Base-by-base conservation (phyloP, 208 protist genomes). In the Novymonas esmeraldas region DNA sequence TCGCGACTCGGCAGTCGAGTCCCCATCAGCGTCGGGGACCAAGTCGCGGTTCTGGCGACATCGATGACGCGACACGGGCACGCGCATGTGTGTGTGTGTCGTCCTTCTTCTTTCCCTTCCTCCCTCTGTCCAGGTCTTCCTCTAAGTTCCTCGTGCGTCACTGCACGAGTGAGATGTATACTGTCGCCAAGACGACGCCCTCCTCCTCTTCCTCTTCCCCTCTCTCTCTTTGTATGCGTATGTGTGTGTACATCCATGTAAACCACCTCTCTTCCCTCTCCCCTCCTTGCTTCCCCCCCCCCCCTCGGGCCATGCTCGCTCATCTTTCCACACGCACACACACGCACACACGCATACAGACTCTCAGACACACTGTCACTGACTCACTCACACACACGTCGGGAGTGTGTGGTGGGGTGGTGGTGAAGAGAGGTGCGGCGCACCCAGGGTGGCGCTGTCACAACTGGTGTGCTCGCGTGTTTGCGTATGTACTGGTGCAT, bases 41-140 rank as follows among this genome's bases (percentile, higher is more conserved):
- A 59, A 31, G 22, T 59, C 36, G 34, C 22, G 22, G 34, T 16
- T 41, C 22, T 59, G 54, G 54, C 34, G 34, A 31, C 54, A 44
- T 41, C 54, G 11, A 20, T 24, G 44, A 26, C 44, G n/a, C n/a
- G 7, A 20, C 24, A 20, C 24, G 31, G 11, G 29, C 9, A n/a
- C 6, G 16, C n/a, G 18, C 34, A n/a, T 28, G 31, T 28, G n/a
- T 44, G 31, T 31, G 11, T 11, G 20, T 41, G 16, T 14, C 5
- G 49, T 20, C 14, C 24, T 28, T 54, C 49, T 20, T 20, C 14
- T 54, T 16, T 3, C 11, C 11, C 11, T 33, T 5, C 22, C 26
- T 5, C 3, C 11, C 9, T 33, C 2, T 6, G 16, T 34, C 26
- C 14, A 34, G 16, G 2, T 9, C 11, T n/a, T 10, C 46, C 2